Percentiles rank a stretch among this genome's conserved stretches.
These are phyloP conservation scores for Paraurostyla sp. DNA, from an alignment of 73 alveolate genomes.

Conservation along the genomic window DNA sequence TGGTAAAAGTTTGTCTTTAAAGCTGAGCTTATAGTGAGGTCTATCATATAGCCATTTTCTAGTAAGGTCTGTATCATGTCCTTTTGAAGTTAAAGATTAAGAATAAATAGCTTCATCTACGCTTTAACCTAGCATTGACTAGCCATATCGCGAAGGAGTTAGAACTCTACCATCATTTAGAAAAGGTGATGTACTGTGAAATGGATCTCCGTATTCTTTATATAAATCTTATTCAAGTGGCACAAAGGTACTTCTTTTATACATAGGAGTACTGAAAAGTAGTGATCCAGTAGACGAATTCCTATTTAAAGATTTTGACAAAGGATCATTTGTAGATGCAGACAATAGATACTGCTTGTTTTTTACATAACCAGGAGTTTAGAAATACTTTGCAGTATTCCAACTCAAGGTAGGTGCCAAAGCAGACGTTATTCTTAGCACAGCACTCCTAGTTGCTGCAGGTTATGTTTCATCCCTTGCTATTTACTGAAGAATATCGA, in stretches of 20 bases:
- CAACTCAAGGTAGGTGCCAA: slow-evolving; percentile 41
- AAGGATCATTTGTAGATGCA: neutral
- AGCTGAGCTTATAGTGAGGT: slow-evolving; percentile 20
- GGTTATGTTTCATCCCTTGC: slow-evolving; percentile 40
- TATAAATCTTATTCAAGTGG: slow-evolving; percentile 37
- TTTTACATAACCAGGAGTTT: slow-evolving; percentile 57
- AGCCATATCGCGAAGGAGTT: slow-evolving; percentile 48
- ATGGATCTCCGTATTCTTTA: slow-evolving; percentile 17
- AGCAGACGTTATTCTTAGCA: slow-evolving; percentile 6
- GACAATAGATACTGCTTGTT: slow-evolving; percentile 32
- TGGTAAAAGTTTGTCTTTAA: slow-evolving; percentile 65
- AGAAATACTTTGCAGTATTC: slow-evolving; percentile 41
- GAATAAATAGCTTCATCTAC: slow-evolving; percentile 43
- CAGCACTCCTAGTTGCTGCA: slow-evolving; percentile 44
- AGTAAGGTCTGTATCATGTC: neutral
- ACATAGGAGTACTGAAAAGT: slow-evolving; percentile 30
- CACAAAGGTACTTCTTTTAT: slow-evolving; percentile 12
- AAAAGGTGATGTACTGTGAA: slow-evolving; percentile 29
- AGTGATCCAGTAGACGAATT: slow-evolving; percentile 39
- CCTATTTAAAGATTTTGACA: slow-evolving; percentile 14
- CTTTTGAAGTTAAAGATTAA: neutral
- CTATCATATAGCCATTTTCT: slow-evolving; percentile 59
- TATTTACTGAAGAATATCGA: neutral
- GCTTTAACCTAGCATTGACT: neutral
- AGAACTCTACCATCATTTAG: slow-evolving; percentile 7